Evolutionary conservation across 169 alveolate genomes (phyloP).

Genomic region (Eimeria tenella): DNA sequence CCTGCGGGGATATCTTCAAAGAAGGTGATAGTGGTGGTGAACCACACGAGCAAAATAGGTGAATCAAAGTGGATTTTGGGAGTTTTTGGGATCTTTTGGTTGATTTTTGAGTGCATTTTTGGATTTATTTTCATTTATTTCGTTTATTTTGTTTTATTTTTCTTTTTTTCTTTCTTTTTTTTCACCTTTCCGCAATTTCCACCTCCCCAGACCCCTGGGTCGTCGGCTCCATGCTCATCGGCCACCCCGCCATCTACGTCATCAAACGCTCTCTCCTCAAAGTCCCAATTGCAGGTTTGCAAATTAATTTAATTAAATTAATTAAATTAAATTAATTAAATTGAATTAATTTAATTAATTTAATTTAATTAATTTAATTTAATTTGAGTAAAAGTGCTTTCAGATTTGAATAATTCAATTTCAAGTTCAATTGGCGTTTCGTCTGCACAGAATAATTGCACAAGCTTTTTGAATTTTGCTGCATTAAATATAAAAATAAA

Average conservation of each 20-base stretch:
- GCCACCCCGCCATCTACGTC: slow-evolving; percentile 83
- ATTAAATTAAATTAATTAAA: too few species aligned
- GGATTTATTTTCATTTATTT: neutral
- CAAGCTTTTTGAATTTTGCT: too few species aligned
- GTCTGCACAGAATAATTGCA: too few species aligned
- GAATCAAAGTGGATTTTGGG: neutral
- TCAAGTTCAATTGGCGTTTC: too few species aligned
- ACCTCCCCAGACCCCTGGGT: slow-evolving; percentile 87
- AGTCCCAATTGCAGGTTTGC: slow-evolving; percentile 85
- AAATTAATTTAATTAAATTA: too few species aligned
- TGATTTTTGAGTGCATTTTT: neutral
- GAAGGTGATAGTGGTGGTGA: slow-evolving; percentile 22
- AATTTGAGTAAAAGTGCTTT: too few species aligned
- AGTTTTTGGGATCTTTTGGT: neutral
- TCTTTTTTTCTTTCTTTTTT: neutral
- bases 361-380: too few species aligned
- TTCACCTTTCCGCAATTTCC: slow-evolving; percentile 61
- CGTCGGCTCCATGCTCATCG: slow-evolving; percentile 76
- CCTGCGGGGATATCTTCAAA: neutral
- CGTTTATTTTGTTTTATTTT: neutral
- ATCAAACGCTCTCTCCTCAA: slow-evolving; percentile 82
- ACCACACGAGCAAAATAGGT: slow-evolving; percentile 53
- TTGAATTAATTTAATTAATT: neutral
- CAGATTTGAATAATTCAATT: too few species aligned
- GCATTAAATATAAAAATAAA: neutral